Conservation (phyloP, 2,329 filamentous ascomycete genomes). For the Zymoseptoria ardabiliae region DNA sequence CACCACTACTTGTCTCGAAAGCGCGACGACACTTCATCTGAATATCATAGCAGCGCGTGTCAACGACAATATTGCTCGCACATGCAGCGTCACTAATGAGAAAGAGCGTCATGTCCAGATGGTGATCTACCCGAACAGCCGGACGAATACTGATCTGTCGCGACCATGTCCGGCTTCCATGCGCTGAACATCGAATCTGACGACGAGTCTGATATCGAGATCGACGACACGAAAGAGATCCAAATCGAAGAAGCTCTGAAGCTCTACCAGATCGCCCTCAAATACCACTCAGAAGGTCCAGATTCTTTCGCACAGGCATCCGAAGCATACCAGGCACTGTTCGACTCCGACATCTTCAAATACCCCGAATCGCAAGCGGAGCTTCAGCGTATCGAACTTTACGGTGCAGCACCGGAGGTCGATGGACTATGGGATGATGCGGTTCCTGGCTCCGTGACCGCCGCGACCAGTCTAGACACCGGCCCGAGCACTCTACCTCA, state of each 20-base stretch:
- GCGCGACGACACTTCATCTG: neutral
- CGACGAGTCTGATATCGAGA: slow-evolving; percentile 79
- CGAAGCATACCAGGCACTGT: slow-evolving; percentile 75
- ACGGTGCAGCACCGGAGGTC: slow-evolving; percentile 37
- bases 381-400: slow-evolving; percentile 62
- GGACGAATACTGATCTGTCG: neutral
- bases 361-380: slow-evolving; percentile 83
- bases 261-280: slow-evolving; percentile 83
- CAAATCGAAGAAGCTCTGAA: slow-evolving; percentile 97
- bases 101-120: neutral
- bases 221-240: slow-evolving; percentile 92
- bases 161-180: slow-evolving; percentile 57
- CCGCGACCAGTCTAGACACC: slow-evolving; percentile 54
- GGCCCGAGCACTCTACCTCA: slow-evolving; percentile 77
- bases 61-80: neutral
- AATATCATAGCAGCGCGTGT: neutral
- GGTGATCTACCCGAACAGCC: neutral
- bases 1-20: neutral
- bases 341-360: slow-evolving; percentile 87
- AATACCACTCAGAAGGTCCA: slow-evolving; percentile 81
- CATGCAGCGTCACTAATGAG: neutral
- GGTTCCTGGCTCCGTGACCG: slow-evolving; percentile 33
- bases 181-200: slow-evolving; percentile 93
- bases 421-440: slow-evolving; percentile 29
- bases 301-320: slow-evolving; percentile 66